phyloP scores from a whole-genome alignment of 306 rosid species.

The Lagenaria siceraria region DNA sequence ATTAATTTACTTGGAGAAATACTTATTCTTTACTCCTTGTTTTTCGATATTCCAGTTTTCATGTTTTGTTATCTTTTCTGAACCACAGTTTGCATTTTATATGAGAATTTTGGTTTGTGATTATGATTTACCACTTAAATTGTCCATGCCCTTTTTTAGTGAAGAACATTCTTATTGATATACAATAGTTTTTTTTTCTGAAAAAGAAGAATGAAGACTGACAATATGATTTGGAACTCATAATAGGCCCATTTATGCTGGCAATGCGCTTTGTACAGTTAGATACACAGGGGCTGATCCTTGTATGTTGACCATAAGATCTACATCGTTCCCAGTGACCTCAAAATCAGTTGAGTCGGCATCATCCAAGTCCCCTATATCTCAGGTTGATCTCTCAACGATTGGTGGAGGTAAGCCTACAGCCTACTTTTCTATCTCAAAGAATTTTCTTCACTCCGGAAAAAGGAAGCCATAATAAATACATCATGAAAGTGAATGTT shows the following conservation, averaged over 20 bases:
- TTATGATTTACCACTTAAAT: neutral
- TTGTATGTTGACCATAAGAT: conserved; percentile 70
- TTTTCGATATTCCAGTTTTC: neutral
- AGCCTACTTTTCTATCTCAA: neutral
- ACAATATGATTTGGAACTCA: conserved; percentile 11
- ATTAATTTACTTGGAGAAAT: neutral
- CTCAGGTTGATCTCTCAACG: conserved; percentile 91
- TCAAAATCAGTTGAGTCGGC: conserved; percentile 31
- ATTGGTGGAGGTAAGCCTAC: conserved; percentile 60
- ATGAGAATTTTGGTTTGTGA: neutral
- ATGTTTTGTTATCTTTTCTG: neutral
- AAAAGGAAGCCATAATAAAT: neutral
- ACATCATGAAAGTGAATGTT: neutral
- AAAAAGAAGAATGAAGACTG: neutral
- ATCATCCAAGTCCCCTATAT: conserved; percentile 48
- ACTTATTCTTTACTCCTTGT: neutral
- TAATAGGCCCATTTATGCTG: conserved; percentile 94
- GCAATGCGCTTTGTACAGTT: conserved; percentile 81
- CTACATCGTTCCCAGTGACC: conserved; percentile 65
- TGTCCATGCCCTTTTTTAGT: neutral
- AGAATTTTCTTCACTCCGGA: conserved; percentile 10
- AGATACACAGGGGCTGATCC: conserved; percentile 68
- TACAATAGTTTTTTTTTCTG: neutral
- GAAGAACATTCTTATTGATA: conserved; percentile 1
- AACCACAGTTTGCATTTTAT: neutral